Conservation (phyloP, 2,329 filamentous ascomycete genomes). For the Ceratocystis lukuohia region DNA sequence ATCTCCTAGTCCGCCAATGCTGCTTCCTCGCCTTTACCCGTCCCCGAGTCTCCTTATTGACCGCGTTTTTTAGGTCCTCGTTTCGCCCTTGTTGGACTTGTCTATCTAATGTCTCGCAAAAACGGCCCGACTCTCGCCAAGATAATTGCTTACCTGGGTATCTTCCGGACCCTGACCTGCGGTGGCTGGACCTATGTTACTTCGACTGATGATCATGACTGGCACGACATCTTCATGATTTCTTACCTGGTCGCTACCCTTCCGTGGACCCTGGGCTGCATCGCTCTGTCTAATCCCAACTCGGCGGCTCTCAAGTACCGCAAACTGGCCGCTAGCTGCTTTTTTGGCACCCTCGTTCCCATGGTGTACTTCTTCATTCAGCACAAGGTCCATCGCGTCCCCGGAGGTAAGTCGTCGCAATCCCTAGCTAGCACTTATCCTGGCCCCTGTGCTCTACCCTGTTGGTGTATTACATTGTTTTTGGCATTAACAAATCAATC, state of each 20-base stretch:
- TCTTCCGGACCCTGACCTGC: slow-evolving; percentile 84
- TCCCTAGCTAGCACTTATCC: not conserved
- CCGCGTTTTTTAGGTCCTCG: slow-evolving; percentile 51
- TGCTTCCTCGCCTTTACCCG: not conserved
- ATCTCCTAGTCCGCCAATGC: not conserved
- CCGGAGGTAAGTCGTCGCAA: slow-evolving; percentile 58
- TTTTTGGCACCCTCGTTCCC: slow-evolving; percentile 83
- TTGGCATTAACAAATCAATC: slow-evolving; percentile 18
- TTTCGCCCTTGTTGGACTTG: slow-evolving; percentile 79
- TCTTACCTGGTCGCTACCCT: slow-evolving; percentile 89
- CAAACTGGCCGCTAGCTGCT: slow-evolving; percentile 67
- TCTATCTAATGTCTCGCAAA: slow-evolving; percentile 76
- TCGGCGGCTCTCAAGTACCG: slow-evolving; percentile 72
- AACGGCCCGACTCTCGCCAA: slow-evolving; percentile 65
- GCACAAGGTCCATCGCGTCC: slow-evolving; percentile 88
- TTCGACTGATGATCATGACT: slow-evolving; percentile 94
- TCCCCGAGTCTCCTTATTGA: not conserved
- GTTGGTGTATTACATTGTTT: not conserved
- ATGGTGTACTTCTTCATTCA: slow-evolving; percentile 96
- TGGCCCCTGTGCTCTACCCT: no score
- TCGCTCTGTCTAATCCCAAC: slow-evolving; percentile 77
- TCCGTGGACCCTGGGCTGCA: slow-evolving; percentile 87
- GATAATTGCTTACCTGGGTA: slow-evolving; percentile 62
- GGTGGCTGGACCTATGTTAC: slow-evolving; percentile 98
- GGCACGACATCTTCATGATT: slow-evolving; percentile 99